Conservation (phyloP, 306 rosid species). For the Fagus crenata region DNA sequence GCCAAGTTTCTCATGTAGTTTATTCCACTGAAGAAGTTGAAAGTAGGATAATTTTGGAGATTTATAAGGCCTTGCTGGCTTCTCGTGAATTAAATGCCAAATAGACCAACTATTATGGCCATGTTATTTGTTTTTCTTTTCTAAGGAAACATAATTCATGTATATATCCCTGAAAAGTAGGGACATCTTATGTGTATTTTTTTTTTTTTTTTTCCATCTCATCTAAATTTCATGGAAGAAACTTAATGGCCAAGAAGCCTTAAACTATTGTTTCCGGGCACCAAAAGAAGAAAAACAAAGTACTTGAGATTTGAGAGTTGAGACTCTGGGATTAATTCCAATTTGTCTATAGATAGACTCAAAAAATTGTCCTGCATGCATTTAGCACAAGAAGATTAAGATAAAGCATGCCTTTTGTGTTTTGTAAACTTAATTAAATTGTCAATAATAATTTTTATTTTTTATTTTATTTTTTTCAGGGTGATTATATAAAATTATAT, state of each 20-base stretch:
- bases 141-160: neutral
- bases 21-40: constrained; percentile 41
- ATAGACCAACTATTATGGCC: neutral
- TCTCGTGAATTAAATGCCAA: neutral
- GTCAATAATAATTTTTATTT: too few species aligned
- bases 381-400: too few species aligned
- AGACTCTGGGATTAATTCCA: too few species aligned
- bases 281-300: too few species aligned
- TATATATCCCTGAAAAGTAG: neutral
- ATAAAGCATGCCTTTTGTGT: too few species aligned
- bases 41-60: constrained; percentile 51
- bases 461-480: too few species aligned
- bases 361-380: too few species aligned
- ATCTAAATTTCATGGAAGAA: neutral
- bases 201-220: neutral
- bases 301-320: too few species aligned
- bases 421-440: too few species aligned
- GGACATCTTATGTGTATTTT: neutral
- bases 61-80: constrained; percentile 53
- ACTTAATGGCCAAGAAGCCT: neutral
- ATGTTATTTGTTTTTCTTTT: neutral
- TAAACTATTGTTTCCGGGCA: neutral
- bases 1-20: neutral
- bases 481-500: too few species aligned
- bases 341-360: too few species aligned